These are phyloP conservation scores for Wickerhamomyces pijperi DNA, from an alignment of 805 yeast species.

Conservation along the genomic window DNA sequence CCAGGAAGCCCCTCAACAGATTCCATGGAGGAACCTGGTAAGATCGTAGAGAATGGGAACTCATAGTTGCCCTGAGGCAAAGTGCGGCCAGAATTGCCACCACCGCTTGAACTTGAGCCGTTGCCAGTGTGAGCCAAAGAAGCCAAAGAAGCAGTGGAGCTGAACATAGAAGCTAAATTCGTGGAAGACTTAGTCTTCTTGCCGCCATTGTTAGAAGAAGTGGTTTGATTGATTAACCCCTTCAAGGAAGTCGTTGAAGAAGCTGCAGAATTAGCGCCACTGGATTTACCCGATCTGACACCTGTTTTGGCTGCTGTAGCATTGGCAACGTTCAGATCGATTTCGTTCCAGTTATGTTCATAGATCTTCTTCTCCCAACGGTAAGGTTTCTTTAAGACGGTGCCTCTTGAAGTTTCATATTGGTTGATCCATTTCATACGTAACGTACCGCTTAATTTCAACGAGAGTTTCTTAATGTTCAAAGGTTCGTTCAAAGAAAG, in stretches of 20 bases:
- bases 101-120: background rate
- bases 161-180: slow-evolving; percentile 21
- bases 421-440: slow-evolving; percentile 56
- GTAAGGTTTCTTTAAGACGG: slow-evolving; percentile 31
- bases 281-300: background rate
- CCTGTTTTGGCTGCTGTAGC: no score
- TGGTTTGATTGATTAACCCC: slow-evolving; percentile 3
- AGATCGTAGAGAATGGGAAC: slow-evolving; percentile 74
- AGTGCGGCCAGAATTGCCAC: slow-evolving; percentile 21
- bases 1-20: slow-evolving; percentile 85
- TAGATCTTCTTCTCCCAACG: slow-evolving; percentile 52
- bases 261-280: slow-evolving; percentile 10
- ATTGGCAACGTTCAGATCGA: no score
- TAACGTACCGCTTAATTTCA: slow-evolving; percentile 59
- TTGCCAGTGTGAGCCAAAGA: slow-evolving; percentile 11
- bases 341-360: slow-evolving; percentile 71
- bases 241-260: slow-evolving; percentile 17
- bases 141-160: slow-evolving; percentile 16
- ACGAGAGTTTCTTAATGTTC: slow-evolving; percentile 47
- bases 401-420: slow-evolving; percentile 33
- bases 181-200: slow-evolving; percentile 23
- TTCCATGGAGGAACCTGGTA: slow-evolving; percentile 81
- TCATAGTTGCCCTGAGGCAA: slow-evolving; percentile 74
- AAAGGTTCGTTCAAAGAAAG: slow-evolving; percentile 69
- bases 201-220: slow-evolving; percentile 1